Evolutionary conservation across 2,329 filamentous ascomycete genomes (phyloP), one percentile per base, ranked within the genome.

Genomic region (Neophaeococcomyces aloes): DNA sequence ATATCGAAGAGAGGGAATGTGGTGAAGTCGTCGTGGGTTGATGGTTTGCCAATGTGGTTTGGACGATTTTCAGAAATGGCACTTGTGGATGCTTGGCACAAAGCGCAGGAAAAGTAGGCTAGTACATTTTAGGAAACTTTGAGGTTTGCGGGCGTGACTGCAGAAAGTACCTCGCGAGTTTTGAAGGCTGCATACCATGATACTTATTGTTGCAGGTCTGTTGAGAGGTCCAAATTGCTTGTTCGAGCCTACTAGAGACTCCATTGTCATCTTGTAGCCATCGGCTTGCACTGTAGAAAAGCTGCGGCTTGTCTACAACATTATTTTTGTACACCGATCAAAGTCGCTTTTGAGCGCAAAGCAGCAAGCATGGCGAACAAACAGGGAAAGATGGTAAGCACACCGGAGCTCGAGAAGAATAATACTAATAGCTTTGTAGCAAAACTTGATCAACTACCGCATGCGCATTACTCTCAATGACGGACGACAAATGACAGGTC

Each of bases 371-470:
- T 81, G 79, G 78, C 81, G 63, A 89, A 94, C 77, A 94, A 94
- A 69, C 88, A 95, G 70, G 91, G 91, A 70, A 96, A 98, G 77
- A 96, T 98, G 91, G 91, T 96, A 74, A 76, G 86, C 80, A 48
- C 47, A 11, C 17, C 7, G 4, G 33, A 37, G 4, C 10, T 5
- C 3, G n/a, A 17, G 29, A 8, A 8, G 8, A 14, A 29, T 44
- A 34, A 74, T 62, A 57, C 59, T 60, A 53, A 46, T 48, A 7
- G n/a, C 41, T 38, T n/a, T 62, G 44, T 66, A 80, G 77, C 71
- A 76, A 76, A 78, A 79, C 62, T 70, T 79, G 62, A 94, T 98
- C 76, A 96, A 98, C 73, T 96, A 94, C 75, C 86, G 89, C 68
- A 96, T 98, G 88, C 83, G 89, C 63, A 83, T 95, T 53, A 96